Base-by-base conservation (phyloP, 2,329 filamentous ascomycete genomes). In the Mycosphaerella sp. region DNA sequence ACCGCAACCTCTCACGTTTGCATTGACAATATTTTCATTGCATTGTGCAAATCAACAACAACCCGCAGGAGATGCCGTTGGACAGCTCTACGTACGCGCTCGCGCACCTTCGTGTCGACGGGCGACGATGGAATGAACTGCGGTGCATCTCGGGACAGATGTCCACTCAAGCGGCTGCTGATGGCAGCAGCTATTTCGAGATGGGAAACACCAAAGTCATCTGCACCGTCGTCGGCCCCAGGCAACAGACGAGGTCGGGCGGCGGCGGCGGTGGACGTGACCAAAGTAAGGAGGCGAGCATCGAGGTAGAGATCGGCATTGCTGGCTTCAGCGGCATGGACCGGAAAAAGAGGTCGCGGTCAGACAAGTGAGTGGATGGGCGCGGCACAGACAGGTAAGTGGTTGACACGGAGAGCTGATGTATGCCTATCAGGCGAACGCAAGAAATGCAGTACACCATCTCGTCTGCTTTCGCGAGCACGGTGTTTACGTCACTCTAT, bases 191-290 rank as follows among this genome's bases (percentile, higher is more conserved):
- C 55, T 95, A 95, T 71, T 82, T 97, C 53, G 89, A 95, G 68
- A 95, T 95, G 85, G 93, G 93, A 63, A 95, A 97, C 72, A 98
- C 93, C 17, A 93, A 95, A 68, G 85, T 98, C 61, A 87, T 97
- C 72, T 96, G 91, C 71, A 89, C 90, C 18, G 84, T 98, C 42
- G 82, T 84, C 1, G 93, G 93, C 0, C 93, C 93, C 0, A 82
- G 80, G 34, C 93, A 98, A 71, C 78, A 79, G 44, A 71, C 78
- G 60, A 69, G 74, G 53, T 66, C 71, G 27, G 70, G 78, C 51
- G 66, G 63, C 63, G 72, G 69, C 47, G 70, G 78, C 51, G 66
- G 63, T 63, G 72, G 69, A 48, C 73, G 70, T 5, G 60, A 61
- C 13, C 71, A 68, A 53, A 69, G 69, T 46, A 75, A 76, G 27